Percentiles rank a stretch among this genome's conserved stretches.
phyloP scores from a whole-genome alignment of 2,329 filamentous ascomycete species.

The Polychaeton citri region DNA sequence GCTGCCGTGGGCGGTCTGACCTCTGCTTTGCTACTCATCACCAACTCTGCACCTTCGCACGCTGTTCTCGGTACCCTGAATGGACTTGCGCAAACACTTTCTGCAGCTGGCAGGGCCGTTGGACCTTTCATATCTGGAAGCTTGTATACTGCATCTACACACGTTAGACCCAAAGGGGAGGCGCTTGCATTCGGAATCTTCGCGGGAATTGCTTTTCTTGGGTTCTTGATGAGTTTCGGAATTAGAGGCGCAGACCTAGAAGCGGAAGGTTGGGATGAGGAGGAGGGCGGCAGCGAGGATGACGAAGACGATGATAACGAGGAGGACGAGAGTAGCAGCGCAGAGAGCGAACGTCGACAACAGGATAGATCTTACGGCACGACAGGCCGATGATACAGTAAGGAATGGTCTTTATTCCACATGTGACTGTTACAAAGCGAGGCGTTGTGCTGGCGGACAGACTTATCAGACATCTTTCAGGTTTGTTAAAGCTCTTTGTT shows the following conservation, averaged over 20 bases:
- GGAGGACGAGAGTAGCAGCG: slow-evolving; percentile 12
- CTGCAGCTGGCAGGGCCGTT: slow-evolving; percentile 74
- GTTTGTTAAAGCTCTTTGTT: too few species aligned
- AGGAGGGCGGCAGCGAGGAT: slow-evolving; percentile 28
- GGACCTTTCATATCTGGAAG: slow-evolving; percentile 82
- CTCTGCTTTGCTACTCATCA: slow-evolving; percentile 80
- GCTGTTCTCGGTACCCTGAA: slow-evolving; percentile 81
- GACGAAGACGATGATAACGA: slow-evolving; percentile 23
- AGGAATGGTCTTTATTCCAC: too few species aligned
- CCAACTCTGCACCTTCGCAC: slow-evolving; percentile 79
- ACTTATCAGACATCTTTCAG: too few species aligned
- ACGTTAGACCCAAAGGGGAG: slow-evolving; percentile 67
- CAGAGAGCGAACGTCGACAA: not conserved
- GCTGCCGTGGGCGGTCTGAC: slow-evolving; percentile 81
- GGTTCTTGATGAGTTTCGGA: slow-evolving; percentile 66
- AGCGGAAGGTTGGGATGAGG: slow-evolving; percentile 41
- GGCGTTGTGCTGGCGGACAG: too few species aligned
- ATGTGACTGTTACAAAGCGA: too few species aligned
- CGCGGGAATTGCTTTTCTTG: slow-evolving; percentile 65
- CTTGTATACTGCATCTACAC: slow-evolving; percentile 66
- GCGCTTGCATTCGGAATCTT: slow-evolving; percentile 78
- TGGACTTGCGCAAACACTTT: slow-evolving; percentile 85
- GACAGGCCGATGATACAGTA: not conserved
- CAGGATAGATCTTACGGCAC: not conserved
- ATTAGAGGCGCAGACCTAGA: slow-evolving; percentile 53